Evolutionary conservation across 306 rosid species (phyloP).

Genomic region (Sicyos edulis): DNA sequence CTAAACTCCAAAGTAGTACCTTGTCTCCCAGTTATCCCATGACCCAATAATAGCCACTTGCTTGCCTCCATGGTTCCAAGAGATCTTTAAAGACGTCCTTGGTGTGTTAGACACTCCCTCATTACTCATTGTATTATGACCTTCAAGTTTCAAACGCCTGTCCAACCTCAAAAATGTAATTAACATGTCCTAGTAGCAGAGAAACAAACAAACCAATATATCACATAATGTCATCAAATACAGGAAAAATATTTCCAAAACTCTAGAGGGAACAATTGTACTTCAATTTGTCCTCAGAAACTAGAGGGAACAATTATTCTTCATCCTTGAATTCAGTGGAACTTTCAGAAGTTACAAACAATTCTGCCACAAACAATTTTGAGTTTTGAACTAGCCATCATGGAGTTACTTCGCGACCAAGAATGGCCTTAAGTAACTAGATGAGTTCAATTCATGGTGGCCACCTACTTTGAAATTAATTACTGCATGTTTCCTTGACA

Average conservation of each 20-base stretch:
- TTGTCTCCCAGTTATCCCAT: conserved; percentile 79
- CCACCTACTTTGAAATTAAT: no score
- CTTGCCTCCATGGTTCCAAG: conserved; percentile 62
- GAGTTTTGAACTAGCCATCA: not conserved
- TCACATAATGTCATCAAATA: no score
- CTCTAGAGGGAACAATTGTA: no score
- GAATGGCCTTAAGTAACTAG: no score
- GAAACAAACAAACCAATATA: no score
- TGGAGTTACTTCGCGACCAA: no score
- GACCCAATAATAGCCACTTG: conserved; percentile 63
- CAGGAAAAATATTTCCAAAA: no score
- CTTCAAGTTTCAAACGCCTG: conserved; percentile 12
- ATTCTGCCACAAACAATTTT: not conserved
- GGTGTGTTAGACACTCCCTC: conserved; percentile 30
- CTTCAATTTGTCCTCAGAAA: not conserved
- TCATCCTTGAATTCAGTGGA: conserved; percentile 4
- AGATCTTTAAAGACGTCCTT: conserved; percentile 40
- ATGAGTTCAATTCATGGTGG: no score
- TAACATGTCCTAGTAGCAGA: conserved; percentile 19
- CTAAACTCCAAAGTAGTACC: conserved; percentile 30
- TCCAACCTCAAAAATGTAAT: not conserved
- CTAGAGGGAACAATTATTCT: conserved; percentile 1
- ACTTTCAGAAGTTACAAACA: not conserved
- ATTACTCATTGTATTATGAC: conserved; percentile 29
- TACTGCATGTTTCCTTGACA: no score